Base-by-base conservation (phyloP, 2,329 filamentous ascomycete genomes). In the Phyllosticta ampelicida region DNA sequence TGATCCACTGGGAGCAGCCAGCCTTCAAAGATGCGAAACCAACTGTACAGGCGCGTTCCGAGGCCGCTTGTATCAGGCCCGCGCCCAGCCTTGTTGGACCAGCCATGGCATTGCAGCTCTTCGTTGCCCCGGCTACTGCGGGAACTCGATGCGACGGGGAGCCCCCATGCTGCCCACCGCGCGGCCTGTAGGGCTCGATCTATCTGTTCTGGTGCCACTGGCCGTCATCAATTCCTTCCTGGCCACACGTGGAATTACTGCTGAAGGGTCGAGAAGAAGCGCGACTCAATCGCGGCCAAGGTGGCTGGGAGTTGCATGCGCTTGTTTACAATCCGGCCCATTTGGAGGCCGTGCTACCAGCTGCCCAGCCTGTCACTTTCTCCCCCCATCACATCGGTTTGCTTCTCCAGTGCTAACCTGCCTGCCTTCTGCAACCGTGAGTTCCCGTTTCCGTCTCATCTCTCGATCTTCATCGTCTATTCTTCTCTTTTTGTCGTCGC, bases 321-420 rank as follows among this genome's bases (percentile, higher is more conserved):
- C 48, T 44, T 58, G 55, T 58, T 58, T 58, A 58, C 55, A 53
- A 51, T 44, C 36, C 55, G 55, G 55, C 55, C 50, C 55, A 56
- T 52, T 36, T 23, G 18, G 19, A 21, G 55, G 50, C 55, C 55
- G 49, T 23, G 54, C 51, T 50, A n/a, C 48, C 54, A 44, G 3
- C 28, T 20, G 36, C 50, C 55, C 55, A 58, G 55, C 55, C 55
- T 44, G 26, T 51, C 49, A n/a, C 23, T 30, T 51, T 58, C 53
- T 58, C 51, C 5, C 18, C 29, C 30, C 18, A 53, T 51, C 55
- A 29, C 29, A 57, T n/a, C 51, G 18, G 18, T 9, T 16, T 19
- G 54, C 54, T 28, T n/a, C 48, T 51, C 54, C 54, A 51, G 28
- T n/a, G 44, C 28, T 51, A 21, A 36, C 50, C 28, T 20, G 13